Base-by-base conservation (phyloP, 2,329 filamentous ascomycete species). In the Fusarium mundagurra region DNA sequence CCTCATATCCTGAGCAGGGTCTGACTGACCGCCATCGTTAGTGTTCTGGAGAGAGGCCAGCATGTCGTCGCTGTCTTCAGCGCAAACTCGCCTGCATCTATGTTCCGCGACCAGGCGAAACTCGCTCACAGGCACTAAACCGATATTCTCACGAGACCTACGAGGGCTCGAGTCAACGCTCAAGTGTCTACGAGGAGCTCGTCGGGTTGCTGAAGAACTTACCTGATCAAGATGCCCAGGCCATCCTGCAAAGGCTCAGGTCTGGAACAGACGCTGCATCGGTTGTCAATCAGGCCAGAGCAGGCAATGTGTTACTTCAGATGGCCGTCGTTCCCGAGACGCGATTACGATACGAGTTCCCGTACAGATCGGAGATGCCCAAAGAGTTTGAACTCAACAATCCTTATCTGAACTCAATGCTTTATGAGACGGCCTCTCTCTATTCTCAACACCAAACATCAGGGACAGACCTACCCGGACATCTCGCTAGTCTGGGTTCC, bases 281-380 rank as follows among this genome's bases (percentile, higher is more conserved):
- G 2, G 76, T 86, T 24, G 39, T 84, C 8, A 80, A 76, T 20
- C 81, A 82, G 34, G 76, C 83, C 50, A 78, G 76, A 47, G 78
- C 79, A 27, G 84, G 84, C 14, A 80, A 84, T 63, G 36, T 83
- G 9, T 69, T 85, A 8, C 67, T 85, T 9, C 83, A 85, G 63
- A 79, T 84, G 61, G 76, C 81, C 2, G 69, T 85, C 6, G 66
- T 74, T 0, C 83, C 84, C 9, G 83, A 86, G 68, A 78, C 82
- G 4, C 75, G 82, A 3, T 79, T 80, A 27, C 82, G 83, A 45
- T 85, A 84, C 47, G 80, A 82, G 50, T 84, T 86, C 41, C 84
- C 83, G 0, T 84, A 84, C 50, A 45, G 57, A 8, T 22, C 69
- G 2, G 57, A 75, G 11, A 79, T 81, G 75, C 79, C 77, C 1